These are phyloP conservation scores for Alliaria petiolata DNA, from an alignment of 345 rosid species.

Conservation along the genomic window DNA sequence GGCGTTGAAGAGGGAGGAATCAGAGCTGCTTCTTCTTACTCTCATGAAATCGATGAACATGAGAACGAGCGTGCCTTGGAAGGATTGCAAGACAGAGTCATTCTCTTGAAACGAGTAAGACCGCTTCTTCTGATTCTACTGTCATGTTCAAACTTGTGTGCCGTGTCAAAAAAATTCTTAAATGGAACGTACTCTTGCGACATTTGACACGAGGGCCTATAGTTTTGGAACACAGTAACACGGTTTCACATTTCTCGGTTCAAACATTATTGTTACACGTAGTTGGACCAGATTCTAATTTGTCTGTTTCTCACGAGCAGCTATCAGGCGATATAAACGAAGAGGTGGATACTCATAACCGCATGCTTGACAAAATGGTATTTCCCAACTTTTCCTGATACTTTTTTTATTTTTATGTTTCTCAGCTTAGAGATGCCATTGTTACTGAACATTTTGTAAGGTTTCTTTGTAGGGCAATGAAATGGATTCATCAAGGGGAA, in stretches of 20 bases:
- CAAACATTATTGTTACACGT: background rate
- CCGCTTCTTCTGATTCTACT: background rate
- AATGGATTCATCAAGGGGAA: constrained; percentile 91
- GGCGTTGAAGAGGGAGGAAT: constrained; percentile 97
- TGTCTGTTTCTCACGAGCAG: constrained; percentile 34
- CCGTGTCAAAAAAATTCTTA: background rate
- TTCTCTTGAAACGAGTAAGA: constrained; percentile 82
- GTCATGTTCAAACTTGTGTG: background rate
- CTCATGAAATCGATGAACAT: constrained; percentile 89
- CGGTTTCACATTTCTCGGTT: background rate
- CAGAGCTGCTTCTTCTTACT: constrained; percentile 76
- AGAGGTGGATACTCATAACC: constrained; percentile 86
- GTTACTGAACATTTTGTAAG: constrained; percentile 19
- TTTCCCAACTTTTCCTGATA: background rate
- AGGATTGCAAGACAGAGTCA: constrained; percentile 90
- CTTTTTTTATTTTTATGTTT: background rate
- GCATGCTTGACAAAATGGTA: constrained; percentile 87
- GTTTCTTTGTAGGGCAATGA: constrained; percentile 66
- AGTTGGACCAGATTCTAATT: background rate
- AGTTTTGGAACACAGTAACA: background rate
- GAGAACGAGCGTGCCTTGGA: constrained; percentile 91
- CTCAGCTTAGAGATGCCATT: background rate
- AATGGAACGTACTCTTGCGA: background rate
- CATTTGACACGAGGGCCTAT: background rate
- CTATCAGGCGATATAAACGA: constrained; percentile 86